Percentiles rank a stretch among this genome's conserved stretches.
These are phyloP conservation scores for Priceomyces castillae DNA, from an alignment of 805 yeast species.

Conservation along the genomic window DNA sequence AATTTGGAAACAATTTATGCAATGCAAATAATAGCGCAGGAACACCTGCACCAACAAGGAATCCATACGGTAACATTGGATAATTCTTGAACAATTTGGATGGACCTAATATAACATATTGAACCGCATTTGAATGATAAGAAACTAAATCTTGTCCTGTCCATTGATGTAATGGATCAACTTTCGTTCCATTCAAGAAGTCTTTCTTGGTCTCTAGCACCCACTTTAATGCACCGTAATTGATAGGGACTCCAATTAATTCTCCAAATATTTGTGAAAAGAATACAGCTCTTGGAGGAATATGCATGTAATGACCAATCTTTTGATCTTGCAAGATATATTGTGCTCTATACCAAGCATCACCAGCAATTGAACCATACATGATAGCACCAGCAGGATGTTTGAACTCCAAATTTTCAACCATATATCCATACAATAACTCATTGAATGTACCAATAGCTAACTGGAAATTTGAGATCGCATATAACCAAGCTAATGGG, in stretches of 20 bases:
- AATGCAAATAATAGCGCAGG: conserved; percentile 34
- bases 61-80: conserved; percentile 44
- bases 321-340: conserved; percentile 24
- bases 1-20: conserved; percentile 25
- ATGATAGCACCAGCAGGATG: conserved; percentile 51
- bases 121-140: conserved; percentile 48
- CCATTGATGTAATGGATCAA: conserved; percentile 52
- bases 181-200: conserved; percentile 30
- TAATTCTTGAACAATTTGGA: conserved; percentile 41
- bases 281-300: conserved; percentile 51
- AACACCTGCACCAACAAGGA: conserved; percentile 36
- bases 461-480: conserved; percentile 49
- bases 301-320: conserved; percentile 49
- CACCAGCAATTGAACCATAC: conserved; percentile 53
- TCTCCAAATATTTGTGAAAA: conserved; percentile 53
- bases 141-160: conserved; percentile 44
- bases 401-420: conserved; percentile 27
- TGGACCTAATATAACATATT: conserved; percentile 52
- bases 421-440: conserved; percentile 45
- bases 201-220: conserved; percentile 39
- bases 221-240: conserved; percentile 49
- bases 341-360: conserved; percentile 51
- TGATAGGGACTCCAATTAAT: conserved; percentile 51
- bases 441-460: conserved; percentile 54
- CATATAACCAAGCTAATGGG: conserved; percentile 50